These are phyloP conservation scores for Tricholoma bakamatsutake DNA, from an alignment of 768 basidiomycete genomes.

Conservation along the genomic window DNA sequence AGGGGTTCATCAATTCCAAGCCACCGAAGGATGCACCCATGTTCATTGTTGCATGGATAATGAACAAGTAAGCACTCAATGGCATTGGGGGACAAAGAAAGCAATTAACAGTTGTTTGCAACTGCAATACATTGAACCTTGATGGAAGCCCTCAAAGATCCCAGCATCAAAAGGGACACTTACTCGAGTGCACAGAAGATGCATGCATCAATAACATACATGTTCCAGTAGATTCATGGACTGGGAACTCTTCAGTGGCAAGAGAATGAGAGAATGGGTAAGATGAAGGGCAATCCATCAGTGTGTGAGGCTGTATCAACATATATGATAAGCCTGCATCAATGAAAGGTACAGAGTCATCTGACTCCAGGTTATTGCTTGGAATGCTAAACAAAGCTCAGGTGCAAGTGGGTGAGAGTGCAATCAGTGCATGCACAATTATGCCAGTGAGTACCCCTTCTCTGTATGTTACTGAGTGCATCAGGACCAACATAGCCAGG, in stretches of 20 bases:
- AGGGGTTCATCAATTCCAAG: conserved; percentile 1
- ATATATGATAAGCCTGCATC: conserved; percentile 23
- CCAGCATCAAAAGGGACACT: conserved; percentile 3
- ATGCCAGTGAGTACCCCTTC: conserved; percentile 1
- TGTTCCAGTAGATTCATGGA: conserved; percentile 13
- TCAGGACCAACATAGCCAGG: conserved; percentile 10
- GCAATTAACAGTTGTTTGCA: background rate
- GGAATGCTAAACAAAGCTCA: conserved; percentile 6
- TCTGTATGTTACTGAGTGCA: background rate
- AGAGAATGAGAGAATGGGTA: conserved; percentile 14
- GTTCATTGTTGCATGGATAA: conserved; percentile 15
- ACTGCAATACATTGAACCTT: conserved; percentile 12
- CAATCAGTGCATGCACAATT: conserved; percentile 23
- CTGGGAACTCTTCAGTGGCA: conserved; percentile 25
- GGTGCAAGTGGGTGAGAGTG: conserved; percentile 21
- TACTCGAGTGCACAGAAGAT: conserved; percentile 21
- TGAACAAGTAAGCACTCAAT: conserved; percentile 11
- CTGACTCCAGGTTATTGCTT: too few relatives aligned
- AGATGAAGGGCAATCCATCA: conserved; percentile 24
- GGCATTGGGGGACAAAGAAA: background rate
- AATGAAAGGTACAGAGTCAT: background rate
- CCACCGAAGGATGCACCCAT: conserved; percentile 6
- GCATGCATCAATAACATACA: conserved; percentile 16
- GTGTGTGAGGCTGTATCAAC: conserved; percentile 18
- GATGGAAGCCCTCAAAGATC: conserved; percentile 7